phyloP scores from a whole-genome alignment of 208 protist species.

The Leishmania guyanensis region DNA sequence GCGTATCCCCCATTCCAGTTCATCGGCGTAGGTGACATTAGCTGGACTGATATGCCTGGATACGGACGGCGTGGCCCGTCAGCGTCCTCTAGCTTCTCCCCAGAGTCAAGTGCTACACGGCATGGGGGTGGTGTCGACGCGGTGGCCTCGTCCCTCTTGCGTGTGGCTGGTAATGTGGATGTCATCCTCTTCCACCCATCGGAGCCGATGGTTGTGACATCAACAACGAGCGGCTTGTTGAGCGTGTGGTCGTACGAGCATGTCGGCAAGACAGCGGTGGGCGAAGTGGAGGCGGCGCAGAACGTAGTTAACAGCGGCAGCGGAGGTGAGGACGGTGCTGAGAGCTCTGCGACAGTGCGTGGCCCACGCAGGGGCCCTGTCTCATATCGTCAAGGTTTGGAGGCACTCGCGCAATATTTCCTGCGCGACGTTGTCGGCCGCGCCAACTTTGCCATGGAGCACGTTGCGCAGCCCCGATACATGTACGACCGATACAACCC shows the following conservation, averaged over 20 bases:
- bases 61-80: conserved; percentile 13
- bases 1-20: conserved; percentile 18
- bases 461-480: conserved; percentile 31
- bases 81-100: not conserved
- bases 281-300: not conserved
- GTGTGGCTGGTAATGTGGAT: conserved; percentile 19
- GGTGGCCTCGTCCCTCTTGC: conserved; percentile 7
- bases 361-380: not conserved
- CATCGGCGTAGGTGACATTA: conserved; percentile 29
- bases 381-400: conserved; percentile 5
- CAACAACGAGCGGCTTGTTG: conserved; percentile 56
- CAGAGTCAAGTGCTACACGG: not conserved
- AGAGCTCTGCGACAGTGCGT: conserved; percentile 3
- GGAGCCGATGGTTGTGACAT: conserved; percentile 50
- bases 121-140: not conserved
- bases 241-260: conserved; percentile 62
- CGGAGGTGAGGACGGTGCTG: not conserved
- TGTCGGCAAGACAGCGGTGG: not conserved
- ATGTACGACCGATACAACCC: conserved; percentile 41
- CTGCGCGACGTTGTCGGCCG: conserved; percentile 36
- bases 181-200: conserved; percentile 64
- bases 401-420: conserved; percentile 30
- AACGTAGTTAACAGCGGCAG: not conserved
- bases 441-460: conserved; percentile 17
- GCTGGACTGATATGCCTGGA: conserved; percentile 12